Evolutionary conservation across 108 stramenopile genomes (phyloP), one percentile per base, ranked within the genome.

Genomic region (Cyclostephanos invisitatus): DNA sequence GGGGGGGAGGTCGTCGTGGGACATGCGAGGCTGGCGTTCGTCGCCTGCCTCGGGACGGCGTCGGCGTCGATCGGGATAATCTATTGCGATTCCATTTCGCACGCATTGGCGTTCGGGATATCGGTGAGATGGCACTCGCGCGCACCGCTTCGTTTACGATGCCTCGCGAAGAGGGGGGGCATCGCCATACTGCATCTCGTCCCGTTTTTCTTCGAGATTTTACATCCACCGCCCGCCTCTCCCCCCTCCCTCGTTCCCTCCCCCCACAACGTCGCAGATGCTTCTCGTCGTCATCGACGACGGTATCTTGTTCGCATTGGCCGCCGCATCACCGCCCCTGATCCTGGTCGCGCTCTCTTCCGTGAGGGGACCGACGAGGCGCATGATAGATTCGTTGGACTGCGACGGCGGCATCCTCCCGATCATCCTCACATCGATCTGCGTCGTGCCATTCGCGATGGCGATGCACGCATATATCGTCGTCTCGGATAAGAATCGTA

Each of bases 41-140:
- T 67, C 24, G 64, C 77, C 14, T 49, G 10, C 32, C 60, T 80
- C 5, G 78, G 78, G 24, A 57, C 78, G 40, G 42, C 62, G 15
- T 51, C 53, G 17, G 56, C 72, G 63, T 62, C 64, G 46, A 62
- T 73, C 1, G 78, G 78, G 44, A 69, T 80, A 48, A 7, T 80
- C 2, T 64, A 63, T 32, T 67, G 67, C 4, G 79, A 80, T 60
- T 68, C 79, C 32, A 24, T 80, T 1, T 69, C 72, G 29, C 79
- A 73, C 21, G 46, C 65, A 3, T 64, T 80, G 27, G 72, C 49
- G 11, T 72, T 73, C 49, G 79, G 72, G 46, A 17, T 73, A 21
- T 62, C 64, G 32, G 67, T 80, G 46, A 70, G 75, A n/a, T n/a
- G n/a, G n/a, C n/a, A n/a, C n/a, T 74, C 1, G 29, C n/a, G 21